Evolutionary conservation across 2,329 filamentous ascomycete genomes (phyloP).

Genomic region (Cercospora sp.): DNA sequence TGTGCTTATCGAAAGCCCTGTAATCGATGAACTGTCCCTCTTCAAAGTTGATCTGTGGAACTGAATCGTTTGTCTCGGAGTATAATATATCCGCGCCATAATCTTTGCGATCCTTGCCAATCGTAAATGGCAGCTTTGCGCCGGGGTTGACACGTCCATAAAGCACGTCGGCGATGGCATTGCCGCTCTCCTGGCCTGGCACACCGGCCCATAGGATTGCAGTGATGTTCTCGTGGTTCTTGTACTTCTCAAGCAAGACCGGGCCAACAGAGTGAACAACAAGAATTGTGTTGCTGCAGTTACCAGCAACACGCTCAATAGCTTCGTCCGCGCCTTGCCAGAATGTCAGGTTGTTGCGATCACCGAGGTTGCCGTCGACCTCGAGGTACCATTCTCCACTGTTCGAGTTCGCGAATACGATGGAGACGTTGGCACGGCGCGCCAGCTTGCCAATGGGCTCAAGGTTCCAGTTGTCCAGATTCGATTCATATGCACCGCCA

Average conservation of each 20-base stretch:
- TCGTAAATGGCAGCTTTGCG: constrained; percentile 36
- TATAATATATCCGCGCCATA: constrained; percentile 35
- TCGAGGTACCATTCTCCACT: constrained; percentile 53
- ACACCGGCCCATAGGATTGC: constrained; percentile 37
- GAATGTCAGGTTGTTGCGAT: constrained; percentile 51
- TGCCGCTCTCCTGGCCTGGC: constrained; percentile 36
- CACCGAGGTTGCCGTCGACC: constrained; percentile 46
- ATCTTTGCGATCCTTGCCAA: constrained; percentile 35
- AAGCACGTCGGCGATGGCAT: constrained; percentile 33
- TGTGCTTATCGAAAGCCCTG: constrained; percentile 50
- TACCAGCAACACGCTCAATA: constrained; percentile 59
- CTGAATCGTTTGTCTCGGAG: constrained; percentile 42
- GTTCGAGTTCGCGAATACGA: constrained; percentile 53
- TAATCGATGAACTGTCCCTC: constrained; percentile 79
- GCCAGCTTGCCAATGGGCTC: constrained; percentile 35
- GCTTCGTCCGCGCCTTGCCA: constrained; percentile 48
- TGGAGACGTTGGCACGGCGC: constrained; percentile 34
- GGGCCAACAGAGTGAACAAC: constrained; percentile 35
- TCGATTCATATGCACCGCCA: constrained; percentile 30
- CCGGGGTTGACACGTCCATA: constrained; percentile 35
- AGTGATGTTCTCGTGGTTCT: constrained; percentile 37
- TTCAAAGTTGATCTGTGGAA: constrained; percentile 41
- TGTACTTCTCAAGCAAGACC: constrained; percentile 34
- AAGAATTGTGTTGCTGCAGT: constrained; percentile 37
- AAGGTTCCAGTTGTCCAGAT: constrained; percentile 32